Evolutionary conservation across 345 rosid species (phyloP), one percentile per base, ranked within the genome.

Genomic region (Hevea brasiliensis): DNA sequence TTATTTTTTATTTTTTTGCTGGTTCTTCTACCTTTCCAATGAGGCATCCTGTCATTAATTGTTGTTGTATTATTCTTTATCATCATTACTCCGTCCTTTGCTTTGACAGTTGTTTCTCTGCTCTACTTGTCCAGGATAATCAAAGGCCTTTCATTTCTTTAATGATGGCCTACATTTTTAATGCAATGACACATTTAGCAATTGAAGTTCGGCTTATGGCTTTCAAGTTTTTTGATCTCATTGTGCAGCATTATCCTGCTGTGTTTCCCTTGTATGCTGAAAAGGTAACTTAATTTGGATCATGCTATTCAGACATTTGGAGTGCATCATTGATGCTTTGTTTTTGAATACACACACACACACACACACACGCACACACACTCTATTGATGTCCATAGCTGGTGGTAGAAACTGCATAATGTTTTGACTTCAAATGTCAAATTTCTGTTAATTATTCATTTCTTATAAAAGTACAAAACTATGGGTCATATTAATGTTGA

Each of bases 101-200:
- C 70, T 78, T 72, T 64, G 75, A 78, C 37, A 44, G 41, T 73
- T 73, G 41, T 68, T 45, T 82, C 65, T 80, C 47, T 77, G 50
- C 71, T 69, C 35, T 77, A 67, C 53, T 59, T 78, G 32, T 79
- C 60, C 89, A 95, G 98, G 99, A 89, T 75, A 83, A 84, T 84
- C 92, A 84, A 76, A 88, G 94, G 47, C 89, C 80, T 66, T 61
- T 89, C 27, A 75, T 92, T 79, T 84, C 94, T 63, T 83, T 85
- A 72, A 78, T 90, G 89, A 89, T 90, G 97, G 78, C 89, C 18
- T 86, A 86, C 71, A 87, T 92, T 69, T 95, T 92, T 71, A 84
- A 71, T 37, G 96, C 94, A 20, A 92, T 90, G 99, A 86, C 92
- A 55, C 72, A 86, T 82, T 85, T 89, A 72, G 79, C 88, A 21